These are phyloP conservation scores for Cydonia oblonga DNA, from an alignment of 331 rosid species.

Conservation along the genomic window DNA sequence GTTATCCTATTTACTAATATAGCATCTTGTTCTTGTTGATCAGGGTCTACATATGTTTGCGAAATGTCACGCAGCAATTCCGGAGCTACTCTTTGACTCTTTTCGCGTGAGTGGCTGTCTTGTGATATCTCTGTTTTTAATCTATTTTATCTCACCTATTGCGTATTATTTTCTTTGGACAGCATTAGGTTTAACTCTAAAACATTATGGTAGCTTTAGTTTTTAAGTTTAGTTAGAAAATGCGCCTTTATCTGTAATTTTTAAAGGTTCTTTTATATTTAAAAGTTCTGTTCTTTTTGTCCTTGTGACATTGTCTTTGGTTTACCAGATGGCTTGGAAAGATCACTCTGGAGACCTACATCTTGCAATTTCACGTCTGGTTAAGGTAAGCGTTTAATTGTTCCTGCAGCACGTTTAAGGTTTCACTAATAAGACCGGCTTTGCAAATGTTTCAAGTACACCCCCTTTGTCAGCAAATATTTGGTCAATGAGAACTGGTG, in stretches of 20 bases:
- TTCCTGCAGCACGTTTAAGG: background rate
- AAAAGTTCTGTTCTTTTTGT: too few species aligned
- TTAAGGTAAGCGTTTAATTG: conserved; percentile 53
- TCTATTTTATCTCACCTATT: background rate
- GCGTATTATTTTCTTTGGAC: background rate
- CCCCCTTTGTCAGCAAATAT: background rate
- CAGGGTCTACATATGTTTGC: conserved; percentile 83
- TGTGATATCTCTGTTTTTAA: background rate
- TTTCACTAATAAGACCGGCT: background rate
- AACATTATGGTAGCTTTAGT: background rate
- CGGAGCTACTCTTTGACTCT: conserved; percentile 74
- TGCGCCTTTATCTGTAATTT: background rate
- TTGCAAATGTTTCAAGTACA: background rate
- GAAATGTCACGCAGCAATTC: conserved; percentile 74
- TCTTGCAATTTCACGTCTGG: conserved; percentile 93
- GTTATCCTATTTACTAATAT: conserved; percentile 13
- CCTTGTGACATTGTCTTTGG: background rate
- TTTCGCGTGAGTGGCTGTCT: conserved; percentile 63
- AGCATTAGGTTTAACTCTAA: background rate
- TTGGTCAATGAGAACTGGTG: background rate
- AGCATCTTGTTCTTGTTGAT: conserved; percentile 8
- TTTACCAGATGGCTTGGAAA: conserved; percentile 87
- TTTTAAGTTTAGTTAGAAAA: background rate
- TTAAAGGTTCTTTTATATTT: background rate
- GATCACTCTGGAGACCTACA: conserved; percentile 88